Percentiles rank a stretch among this genome's conserved stretches.
phyloP scores from a whole-genome alignment of 129 eudicot species.

The Lactuca sativa region DNA sequence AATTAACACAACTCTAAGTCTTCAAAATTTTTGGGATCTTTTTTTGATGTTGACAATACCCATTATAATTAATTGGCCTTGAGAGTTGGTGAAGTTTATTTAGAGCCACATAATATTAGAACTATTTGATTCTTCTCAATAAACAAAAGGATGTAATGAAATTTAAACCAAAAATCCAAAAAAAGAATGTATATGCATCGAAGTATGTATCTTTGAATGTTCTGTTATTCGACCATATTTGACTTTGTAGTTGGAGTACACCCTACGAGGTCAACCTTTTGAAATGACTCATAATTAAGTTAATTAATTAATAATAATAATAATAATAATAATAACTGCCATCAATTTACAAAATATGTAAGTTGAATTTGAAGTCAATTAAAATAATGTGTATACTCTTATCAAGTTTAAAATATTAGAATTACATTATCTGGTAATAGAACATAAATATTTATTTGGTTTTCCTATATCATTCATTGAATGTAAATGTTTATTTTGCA shows the following conservation, averaged over 20 bases:
- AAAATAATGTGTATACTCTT: no score
- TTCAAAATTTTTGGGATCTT: background rate
- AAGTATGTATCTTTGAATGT: background rate
- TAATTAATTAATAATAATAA: no score
- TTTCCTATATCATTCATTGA: background rate
- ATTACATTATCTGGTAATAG: no score
- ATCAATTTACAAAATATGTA: no score
- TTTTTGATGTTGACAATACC: background rate
- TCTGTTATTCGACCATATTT: background rate
- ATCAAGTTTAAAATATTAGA: background rate
- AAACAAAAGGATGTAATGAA: no score
- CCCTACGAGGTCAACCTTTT: background rate
- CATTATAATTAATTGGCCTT: background rate
- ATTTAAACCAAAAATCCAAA: background rate
- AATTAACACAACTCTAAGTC: background rate
- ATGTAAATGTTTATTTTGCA: constrained; percentile 11
- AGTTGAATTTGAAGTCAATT: no score
- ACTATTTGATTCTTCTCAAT: background rate
- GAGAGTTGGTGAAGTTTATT: constrained; percentile 31
- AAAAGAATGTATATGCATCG: background rate
- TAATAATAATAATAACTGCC: no score
- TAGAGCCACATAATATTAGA: constrained; percentile 14
- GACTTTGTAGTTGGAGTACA: background rate
- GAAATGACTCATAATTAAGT: background rate
- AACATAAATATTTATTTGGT: background rate